Conservation (phyloP, 1,284 basidiomycete genomes). For the Blastosporella zonata region DNA sequence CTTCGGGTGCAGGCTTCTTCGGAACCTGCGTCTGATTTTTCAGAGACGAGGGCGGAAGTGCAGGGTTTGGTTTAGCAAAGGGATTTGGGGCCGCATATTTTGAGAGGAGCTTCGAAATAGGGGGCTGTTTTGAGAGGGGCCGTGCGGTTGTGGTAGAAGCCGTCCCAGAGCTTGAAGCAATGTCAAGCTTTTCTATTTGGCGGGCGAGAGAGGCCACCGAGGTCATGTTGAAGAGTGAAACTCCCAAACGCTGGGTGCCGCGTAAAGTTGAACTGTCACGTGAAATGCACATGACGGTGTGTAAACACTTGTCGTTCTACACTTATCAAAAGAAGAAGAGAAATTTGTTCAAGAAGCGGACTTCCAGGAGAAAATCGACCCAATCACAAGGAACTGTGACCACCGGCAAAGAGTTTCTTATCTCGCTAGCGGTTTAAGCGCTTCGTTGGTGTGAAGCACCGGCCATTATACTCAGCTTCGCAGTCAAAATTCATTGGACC, state of each 20-base stretch:
- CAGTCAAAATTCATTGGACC: too few relatives aligned
- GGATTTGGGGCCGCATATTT: slow-evolving; percentile 59
- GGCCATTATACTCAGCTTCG: too few relatives aligned
- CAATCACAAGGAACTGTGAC: too few relatives aligned
- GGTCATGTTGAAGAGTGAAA: slow-evolving; percentile 14
- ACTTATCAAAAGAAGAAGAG: too few relatives aligned
- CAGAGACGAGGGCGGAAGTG: slow-evolving; percentile 30
- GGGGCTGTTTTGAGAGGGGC: slow-evolving; percentile 44
- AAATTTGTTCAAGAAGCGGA: too few relatives aligned
- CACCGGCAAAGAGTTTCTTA: too few relatives aligned
- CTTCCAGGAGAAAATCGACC: too few relatives aligned
- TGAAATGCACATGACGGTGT: not conserved
- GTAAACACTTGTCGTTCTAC: not conserved
- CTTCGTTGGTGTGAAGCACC: too few relatives aligned
- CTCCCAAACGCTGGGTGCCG: not conserved
- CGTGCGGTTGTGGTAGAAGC: slow-evolving; percentile 16
- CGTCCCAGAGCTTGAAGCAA: slow-evolving; percentile 17
- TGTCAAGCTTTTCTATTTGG: slow-evolving; percentile 27
- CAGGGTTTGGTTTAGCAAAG: slow-evolving; percentile 26
- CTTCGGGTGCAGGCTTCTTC: slow-evolving; percentile 22
- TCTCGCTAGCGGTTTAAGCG: too few relatives aligned
- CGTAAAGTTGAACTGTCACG: slow-evolving; percentile 6
- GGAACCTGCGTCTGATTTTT: slow-evolving; percentile 23
- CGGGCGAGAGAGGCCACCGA: slow-evolving; percentile 25
- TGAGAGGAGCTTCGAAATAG: slow-evolving; percentile 55